A percentile compares a stretch with the other conserved stretches of the same genome.
These are phyloP conservation scores for Trichoderma brevicompactum DNA, from an alignment of 2,329 filamentous ascomycete species.

Conservation along the genomic window DNA sequence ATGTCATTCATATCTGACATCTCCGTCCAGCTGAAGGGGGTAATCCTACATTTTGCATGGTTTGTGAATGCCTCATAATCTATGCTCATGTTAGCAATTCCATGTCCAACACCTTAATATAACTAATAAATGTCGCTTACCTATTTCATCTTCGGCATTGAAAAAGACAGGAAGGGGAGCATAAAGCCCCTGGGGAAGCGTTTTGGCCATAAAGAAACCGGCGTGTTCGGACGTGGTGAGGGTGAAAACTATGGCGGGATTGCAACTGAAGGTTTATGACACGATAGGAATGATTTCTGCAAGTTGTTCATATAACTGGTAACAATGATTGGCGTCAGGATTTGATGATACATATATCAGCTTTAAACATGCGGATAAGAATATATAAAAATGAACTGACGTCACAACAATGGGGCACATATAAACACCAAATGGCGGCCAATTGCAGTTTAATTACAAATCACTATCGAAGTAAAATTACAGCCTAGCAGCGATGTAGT, in stretches of 20 bases:
- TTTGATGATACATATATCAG: background rate
- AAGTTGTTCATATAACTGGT: background rate
- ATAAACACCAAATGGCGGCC: background rate
- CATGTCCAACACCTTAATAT: background rate
- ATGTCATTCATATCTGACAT: too few relatives aligned
- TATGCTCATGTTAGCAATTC: background rate
- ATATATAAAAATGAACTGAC: background rate
- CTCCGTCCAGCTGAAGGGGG: background rate
- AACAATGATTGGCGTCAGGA: background rate
- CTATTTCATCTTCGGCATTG: conserved; percentile 4
- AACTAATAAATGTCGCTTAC: background rate
- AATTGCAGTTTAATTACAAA: background rate
- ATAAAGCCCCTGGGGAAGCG: background rate
- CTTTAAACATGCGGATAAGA: background rate
- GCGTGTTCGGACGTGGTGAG: too few relatives aligned
- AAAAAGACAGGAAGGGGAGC: background rate
- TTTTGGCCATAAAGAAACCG: background rate
- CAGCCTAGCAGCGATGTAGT: background rate
- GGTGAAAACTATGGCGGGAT: background rate
- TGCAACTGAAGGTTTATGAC: too few relatives aligned
- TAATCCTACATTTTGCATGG: conserved; percentile 4
- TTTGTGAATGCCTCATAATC: conserved; percentile 13
- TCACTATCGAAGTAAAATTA: background rate
- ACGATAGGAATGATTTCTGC: too few relatives aligned
- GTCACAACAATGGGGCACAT: background rate